Evolutionary conservation across 1,284 basidiomycete genomes (phyloP).

Genomic region (Microbotryomycetes sp.): DNA sequence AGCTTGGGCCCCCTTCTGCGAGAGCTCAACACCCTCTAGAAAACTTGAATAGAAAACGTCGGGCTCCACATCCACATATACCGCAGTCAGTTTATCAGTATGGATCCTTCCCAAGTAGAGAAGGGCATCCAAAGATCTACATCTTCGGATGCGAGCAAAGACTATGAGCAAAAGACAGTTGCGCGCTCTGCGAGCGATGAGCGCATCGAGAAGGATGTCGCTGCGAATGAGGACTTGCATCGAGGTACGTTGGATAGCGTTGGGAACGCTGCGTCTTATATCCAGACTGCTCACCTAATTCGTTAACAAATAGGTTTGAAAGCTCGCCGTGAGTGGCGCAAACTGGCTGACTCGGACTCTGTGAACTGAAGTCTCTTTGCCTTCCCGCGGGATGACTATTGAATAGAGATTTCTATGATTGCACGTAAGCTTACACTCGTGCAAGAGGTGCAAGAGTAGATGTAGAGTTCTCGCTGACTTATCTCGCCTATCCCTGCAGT

Average conservation of each 20-base stretch:
- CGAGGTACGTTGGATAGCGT: slow-evolving; percentile 5
- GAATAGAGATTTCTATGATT: background rate
- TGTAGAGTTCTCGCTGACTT: background rate
- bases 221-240: slow-evolving; percentile 11
- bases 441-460: background rate
- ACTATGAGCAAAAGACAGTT: background rate
- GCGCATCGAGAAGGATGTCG: slow-evolving; percentile 8
- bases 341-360: slow-evolving; percentile 28
- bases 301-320: slow-evolving; percentile 56
- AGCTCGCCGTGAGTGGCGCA: slow-evolving; percentile 4
- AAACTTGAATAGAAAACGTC: too few relatives aligned
- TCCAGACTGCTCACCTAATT: background rate
- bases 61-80: too few relatives aligned
- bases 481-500: slow-evolving; percentile 50
- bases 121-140: background rate
- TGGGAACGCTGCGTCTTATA: too few relatives aligned
- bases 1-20: too few relatives aligned
- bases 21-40: too few relatives aligned
- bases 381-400: background rate
- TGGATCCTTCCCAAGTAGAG: too few relatives aligned
- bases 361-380: slow-evolving; percentile 1
- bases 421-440: background rate
- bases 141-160: background rate
- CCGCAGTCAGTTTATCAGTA: too few relatives aligned
- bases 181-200: background rate